Evolutionary conservation across 768 basidiomycete genomes (phyloP), one percentile per base, ranked within the genome.

Genomic region (Calocera viscosa): DNA sequence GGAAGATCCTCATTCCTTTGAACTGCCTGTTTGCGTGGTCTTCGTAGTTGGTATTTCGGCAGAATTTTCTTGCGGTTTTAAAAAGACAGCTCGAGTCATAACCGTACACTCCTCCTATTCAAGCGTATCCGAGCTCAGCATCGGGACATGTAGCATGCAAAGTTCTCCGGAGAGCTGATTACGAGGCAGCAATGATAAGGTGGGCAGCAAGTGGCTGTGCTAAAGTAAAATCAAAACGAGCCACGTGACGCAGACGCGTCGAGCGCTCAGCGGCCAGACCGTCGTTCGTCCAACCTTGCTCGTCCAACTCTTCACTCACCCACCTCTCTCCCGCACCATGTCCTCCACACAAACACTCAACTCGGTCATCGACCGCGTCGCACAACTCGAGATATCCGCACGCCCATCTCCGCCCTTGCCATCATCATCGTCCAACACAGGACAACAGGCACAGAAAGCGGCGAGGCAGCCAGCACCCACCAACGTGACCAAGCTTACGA

Each of bases 231-330:
- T 60, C 53, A 60, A 60, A n/a, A n/a, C n/a, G 11, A 26, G 14
- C 24, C 53, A 60, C 53, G 53, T 60, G 53, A 60, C 53, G 19
- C 5, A 60, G 26, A 60, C 53, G 53, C 53, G 53, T 60, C 43
- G 43, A 7, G 19, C 5, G 19, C 24, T 47, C 43, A 47, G 19
- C 39, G n/a, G n/a, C 14, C 43, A 19, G 19, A 24, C 43, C 43
- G 8, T 47, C 43, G 8, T 7, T 47, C 43, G 43, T 19, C 19
- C 43, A 24, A 38, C 35, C 35, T 38, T 38, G 35, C 8, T 19
- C 19, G 5, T 47, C 53, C 53, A 60, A 60, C 53, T 16, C 43
- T 47, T 30, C 53, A 8, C 24, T 19, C 26, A 32, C 53, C 53
- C 53, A 5, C 53, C 24, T 49, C 49, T 14, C 16, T 32, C 24